Conservation (phyloP, 345 rosid genomes). For the Aegle marmelos region DNA sequence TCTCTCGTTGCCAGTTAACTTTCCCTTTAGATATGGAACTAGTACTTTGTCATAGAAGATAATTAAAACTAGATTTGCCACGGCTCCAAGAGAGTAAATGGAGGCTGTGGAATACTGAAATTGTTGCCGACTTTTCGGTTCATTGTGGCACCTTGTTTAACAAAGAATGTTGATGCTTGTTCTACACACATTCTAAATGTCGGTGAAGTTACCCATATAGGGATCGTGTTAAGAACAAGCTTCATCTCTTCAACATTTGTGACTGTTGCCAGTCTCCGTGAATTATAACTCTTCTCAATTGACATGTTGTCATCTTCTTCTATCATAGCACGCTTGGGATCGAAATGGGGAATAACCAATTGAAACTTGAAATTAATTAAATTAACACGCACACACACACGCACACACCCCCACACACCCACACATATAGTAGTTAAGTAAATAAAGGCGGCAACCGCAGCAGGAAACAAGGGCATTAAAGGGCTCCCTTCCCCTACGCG, state of each 20-base stretch:
- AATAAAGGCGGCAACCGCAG: constrained; percentile 36
- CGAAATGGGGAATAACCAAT: neutral
- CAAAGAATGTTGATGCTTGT: constrained; percentile 28
- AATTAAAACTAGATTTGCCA: constrained; percentile 41
- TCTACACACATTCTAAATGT: constrained; percentile 17
- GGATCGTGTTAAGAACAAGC: constrained; percentile 28
- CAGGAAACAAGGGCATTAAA: constrained; percentile 35
- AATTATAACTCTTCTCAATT: neutral
- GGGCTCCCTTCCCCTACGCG: constrained; percentile 33
- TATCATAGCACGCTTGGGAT: constrained; percentile 25
- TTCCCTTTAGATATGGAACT: constrained; percentile 34
- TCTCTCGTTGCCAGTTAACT: constrained; percentile 36
- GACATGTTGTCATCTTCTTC: neutral
- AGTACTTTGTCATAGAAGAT: constrained; percentile 44
- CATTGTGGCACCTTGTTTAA: constrained; percentile 39
- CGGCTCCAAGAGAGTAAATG: constrained; percentile 28
- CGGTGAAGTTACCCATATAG: constrained; percentile 29
- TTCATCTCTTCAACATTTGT: constrained; percentile 45
- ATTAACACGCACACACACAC: neutral
- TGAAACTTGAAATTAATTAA: no score
- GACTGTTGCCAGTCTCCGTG: constrained; percentile 28
- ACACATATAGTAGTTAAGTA: constrained; percentile 14
- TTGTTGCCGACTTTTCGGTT: constrained; percentile 35
- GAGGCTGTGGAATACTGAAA: constrained; percentile 49
- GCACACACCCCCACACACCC: no score